Evolutionary conservation across 2,329 filamentous ascomycete genomes (phyloP), one percentile per base, ranked within the genome.

Genomic region (Fusarium marasasianum): DNA sequence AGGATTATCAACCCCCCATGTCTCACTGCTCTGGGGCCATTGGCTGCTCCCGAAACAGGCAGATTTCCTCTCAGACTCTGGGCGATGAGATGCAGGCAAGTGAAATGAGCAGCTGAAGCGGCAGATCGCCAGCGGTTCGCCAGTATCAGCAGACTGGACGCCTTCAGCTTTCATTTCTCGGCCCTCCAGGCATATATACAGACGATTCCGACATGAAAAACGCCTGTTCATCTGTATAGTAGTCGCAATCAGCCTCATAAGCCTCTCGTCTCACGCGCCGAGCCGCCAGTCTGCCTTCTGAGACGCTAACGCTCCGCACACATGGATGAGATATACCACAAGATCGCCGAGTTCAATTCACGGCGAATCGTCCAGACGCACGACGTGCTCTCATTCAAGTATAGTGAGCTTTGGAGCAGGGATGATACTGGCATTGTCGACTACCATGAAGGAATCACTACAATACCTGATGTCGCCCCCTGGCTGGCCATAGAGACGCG

Each of bases 271-370:
- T 51, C 20, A 40, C 18, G 45, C 50, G 26, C 45, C 50, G 26
- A 56, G 47, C 33, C 45, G n/a, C 26, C 40, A 63, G 33, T 38
- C 35, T 35, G 24, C 35, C 40, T 61, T 43, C 29, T 33, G 13
- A 31, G 29, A 33, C 45, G 41, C 35, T 43, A 61, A 63, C 56
- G 47, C 65, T 62, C 57, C 29, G 50, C 33, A 45, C 31, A 35
- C 29, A 81, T 81, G 80, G 80, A 81, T 33, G 79, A 81, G 35
- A 79, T 81, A 61, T 81, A 80, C 56, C 66, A 77, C 12, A 81
- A 80, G 51, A 77, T 81, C 50, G 71, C 76, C 51, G 68, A 67
- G 17, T 74, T 79, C 57, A 78, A 77, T 43, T 60, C 77, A 4
- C 75, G 76, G 55, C 67, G 66, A 8, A 69, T 72, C 24, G 63